Evolutionary conservation across 108 stramenopile genomes (phyloP).

Genomic region (Pseudonitzschia multiseries): DNA sequence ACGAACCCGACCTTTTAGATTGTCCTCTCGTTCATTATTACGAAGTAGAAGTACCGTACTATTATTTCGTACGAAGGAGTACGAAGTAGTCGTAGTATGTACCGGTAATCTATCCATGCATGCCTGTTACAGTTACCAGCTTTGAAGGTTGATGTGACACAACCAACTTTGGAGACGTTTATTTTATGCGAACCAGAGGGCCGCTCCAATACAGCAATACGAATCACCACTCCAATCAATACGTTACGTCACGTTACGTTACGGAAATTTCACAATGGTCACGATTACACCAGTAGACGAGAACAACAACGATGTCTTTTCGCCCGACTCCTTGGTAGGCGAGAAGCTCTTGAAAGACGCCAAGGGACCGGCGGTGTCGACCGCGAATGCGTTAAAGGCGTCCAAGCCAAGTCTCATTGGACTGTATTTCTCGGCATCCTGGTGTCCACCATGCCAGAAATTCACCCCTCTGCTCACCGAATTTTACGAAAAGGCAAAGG

Average conservation of each 20-base stretch:
- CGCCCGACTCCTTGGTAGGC: background rate
- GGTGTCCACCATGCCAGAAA: conserved; percentile 62
- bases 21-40: background rate
- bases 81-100: no score
- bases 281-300: conserved; percentile 8
- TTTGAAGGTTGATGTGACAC: background rate
- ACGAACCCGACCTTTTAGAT: background rate
- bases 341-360: background rate
- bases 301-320: conserved; percentile 7
- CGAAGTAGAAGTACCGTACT: no score
- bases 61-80: no score
- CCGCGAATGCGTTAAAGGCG: conserved; percentile 27
- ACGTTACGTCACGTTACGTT: no score
- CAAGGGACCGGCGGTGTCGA: background rate
- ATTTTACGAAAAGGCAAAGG: conserved; percentile 53
- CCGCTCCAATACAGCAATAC: no score
- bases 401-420: conserved; percentile 55
- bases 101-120: no score
- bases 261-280: conserved; percentile 8
- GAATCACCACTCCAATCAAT: no score
- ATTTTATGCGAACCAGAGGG: no score
- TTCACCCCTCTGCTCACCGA: conserved; percentile 67
- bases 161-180: no score
- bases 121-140: no score
- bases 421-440: conserved; percentile 65